Evolutionary conservation across 1,284 basidiomycete genomes (phyloP), one percentile per base, ranked within the genome.

Genomic region (Omphalotus olearius): DNA sequence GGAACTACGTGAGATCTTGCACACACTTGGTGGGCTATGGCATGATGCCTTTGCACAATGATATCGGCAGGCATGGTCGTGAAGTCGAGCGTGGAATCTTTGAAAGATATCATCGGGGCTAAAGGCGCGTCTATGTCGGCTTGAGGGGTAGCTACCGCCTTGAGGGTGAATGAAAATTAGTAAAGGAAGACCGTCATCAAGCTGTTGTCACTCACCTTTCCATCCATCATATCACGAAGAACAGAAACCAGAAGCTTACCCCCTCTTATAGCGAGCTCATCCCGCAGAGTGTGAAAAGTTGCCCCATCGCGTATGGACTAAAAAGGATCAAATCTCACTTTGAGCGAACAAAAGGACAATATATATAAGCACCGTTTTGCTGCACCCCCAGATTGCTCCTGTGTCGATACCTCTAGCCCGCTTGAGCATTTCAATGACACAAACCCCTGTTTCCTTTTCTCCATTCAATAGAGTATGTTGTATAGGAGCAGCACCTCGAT

Each of bases 401-500:
- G 78, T 70, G 61, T 87, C 85, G 44, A 86, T 78, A 1, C 82
- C 83, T 52, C 78, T 72, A 48, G 70, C 75, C 49, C 62, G 62
- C 59, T 79, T 75, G 53, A 78, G 66, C 80, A 87, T 85, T 52
- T 80, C 75, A 41, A 82, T 78, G 2, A 93, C 75, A 40, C 77
- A 85, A 2, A 91, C 89, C 0, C 87, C 91, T 1, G 86, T 87
- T 52, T 77, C 71, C 11, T 63, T 58, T 46, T 80, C 79, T 0
- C 78, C 78, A 52, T 84, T 79, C 5, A 87, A 70, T 36, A 99
- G 74, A 0, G 88, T 79, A 67, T 87, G 91, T 65, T 98, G 96
- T 35, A 98, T 89, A 0, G 95, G 96, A 1, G 94, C 91, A 0
- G 96, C 85, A 0, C 96, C 96, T 20, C 94, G 82, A 66, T 93